These are phyloP conservation scores for Penicillium janthinellum DNA, from an alignment of 2,329 filamentous ascomycete species.

Conservation along the genomic window DNA sequence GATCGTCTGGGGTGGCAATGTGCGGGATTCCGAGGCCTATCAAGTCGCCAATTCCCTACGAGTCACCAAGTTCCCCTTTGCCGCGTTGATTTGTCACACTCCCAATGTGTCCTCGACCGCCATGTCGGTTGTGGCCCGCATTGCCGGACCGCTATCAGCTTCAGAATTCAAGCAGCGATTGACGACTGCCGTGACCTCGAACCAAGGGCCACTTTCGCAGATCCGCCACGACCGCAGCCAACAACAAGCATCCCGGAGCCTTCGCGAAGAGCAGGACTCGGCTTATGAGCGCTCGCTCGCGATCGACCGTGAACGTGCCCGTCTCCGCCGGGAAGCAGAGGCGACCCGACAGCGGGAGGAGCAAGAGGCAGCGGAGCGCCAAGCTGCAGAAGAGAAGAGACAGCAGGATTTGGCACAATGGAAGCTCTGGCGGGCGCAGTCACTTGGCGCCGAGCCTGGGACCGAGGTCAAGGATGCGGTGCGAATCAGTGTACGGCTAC, in stretches of 20 bases:
- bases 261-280: constrained; percentile 86
- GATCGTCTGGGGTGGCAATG: constrained; percentile 88
- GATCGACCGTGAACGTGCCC: constrained; percentile 79
- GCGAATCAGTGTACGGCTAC: constrained; percentile 65
- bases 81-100: constrained; percentile 82
- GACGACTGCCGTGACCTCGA: constrained; percentile 70
- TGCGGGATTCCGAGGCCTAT: constrained; percentile 91
- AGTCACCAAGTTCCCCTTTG: constrained; percentile 91
- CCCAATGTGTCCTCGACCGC: constrained; percentile 79
- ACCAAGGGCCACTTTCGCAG: constrained; percentile 72
- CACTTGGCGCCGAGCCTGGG: constrained; percentile 68
- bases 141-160: constrained; percentile 71
- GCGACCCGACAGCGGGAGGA: constrained; percentile 63
- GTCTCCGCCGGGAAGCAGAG: constrained; percentile 75
- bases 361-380: constrained; percentile 65
- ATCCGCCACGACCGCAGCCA: constrained; percentile 76
- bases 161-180: constrained; percentile 75
- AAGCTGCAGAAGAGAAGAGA: constrained; percentile 61
- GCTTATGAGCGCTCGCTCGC: constrained; percentile 93
- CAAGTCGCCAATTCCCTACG: constrained; percentile 85
- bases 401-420: constrained; percentile 66
- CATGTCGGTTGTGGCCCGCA: constrained; percentile 85
- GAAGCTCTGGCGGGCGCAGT: constrained; percentile 75
- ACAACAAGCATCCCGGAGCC: constrained; percentile 75
- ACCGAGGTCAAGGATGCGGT: constrained; percentile 68